These are phyloP conservation scores for Lasiodiplodia hormozganensis DNA, from an alignment of 2,329 filamentous ascomycete genomes.

Conservation along the genomic window DNA sequence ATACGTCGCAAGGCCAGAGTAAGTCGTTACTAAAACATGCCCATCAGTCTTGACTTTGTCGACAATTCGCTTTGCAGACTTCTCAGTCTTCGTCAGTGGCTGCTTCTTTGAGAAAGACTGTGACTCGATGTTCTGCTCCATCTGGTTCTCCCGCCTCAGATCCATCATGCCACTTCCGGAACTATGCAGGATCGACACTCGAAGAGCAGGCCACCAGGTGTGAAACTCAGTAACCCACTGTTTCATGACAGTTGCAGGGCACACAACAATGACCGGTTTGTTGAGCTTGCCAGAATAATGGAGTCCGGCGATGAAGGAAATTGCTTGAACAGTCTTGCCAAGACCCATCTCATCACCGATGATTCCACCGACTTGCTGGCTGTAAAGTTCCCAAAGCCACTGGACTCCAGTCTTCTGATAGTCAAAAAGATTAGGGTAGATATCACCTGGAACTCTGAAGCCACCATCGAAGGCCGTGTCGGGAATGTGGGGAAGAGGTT, in stretches of 20 bases:
- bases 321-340: constrained; percentile 88
- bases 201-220: constrained; percentile 97
- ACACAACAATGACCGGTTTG: constrained; percentile 88
- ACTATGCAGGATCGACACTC: constrained; percentile 92
- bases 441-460: constrained; percentile 86
- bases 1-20: constrained; percentile 94
- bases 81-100: constrained; percentile 62
- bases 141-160: constrained; percentile 64
- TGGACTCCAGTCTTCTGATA: constrained; percentile 98
- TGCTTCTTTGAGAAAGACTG: constrained; percentile 15
- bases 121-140: constrained; percentile 66
- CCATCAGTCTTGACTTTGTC: constrained; percentile 82
- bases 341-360: constrained; percentile 98
- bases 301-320: constrained; percentile 84
- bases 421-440: constrained; percentile 89
- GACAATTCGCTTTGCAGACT: constrained; percentile 79
- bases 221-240: constrained; percentile 99
- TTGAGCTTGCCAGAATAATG: constrained; percentile 88
- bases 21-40: constrained; percentile 94
- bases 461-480: constrained; percentile 78
- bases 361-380: constrained; percentile 89
- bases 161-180: constrained; percentile 97
- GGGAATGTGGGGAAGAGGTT: constrained; percentile 81
- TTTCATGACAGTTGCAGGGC: constrained; percentile 90
- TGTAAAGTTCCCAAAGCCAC: constrained; percentile 93